Conservation (phyloP, 2,329 filamentous ascomycete species). For the Aspergillus ruber region DNA sequence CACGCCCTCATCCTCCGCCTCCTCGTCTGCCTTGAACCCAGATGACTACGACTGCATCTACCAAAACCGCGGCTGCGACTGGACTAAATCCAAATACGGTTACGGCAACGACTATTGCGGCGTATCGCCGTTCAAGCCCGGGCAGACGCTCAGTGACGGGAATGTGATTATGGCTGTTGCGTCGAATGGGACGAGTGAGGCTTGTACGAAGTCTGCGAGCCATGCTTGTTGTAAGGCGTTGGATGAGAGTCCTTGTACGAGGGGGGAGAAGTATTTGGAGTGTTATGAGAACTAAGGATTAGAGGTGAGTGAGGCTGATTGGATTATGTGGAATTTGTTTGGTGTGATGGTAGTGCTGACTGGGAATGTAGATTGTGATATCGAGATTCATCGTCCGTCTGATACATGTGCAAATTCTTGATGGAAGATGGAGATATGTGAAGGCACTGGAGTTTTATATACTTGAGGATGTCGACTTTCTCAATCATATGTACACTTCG, state of each 20-base stretch:
- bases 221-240: conserved; percentile 4
- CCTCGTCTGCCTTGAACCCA: not conserved
- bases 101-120: conserved; percentile 7
- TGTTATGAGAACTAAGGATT: conserved; percentile 1
- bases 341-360: too few relatives aligned
- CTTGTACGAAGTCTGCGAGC: conserved; percentile 4
- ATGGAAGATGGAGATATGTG: too few relatives aligned
- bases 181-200: conserved; percentile 2
- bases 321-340: too few relatives aligned
- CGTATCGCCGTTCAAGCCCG: conserved; percentile 2
- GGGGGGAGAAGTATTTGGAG: conserved; percentile 8
- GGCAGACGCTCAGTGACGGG: conserved; percentile 3
- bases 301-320: too few relatives aligned
- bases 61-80: conserved; percentile 4
- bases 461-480: too few relatives aligned
- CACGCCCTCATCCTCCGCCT: not conserved
- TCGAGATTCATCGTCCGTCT: too few relatives aligned
- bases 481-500: too few relatives aligned
- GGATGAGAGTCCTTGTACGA: conserved; percentile 3
- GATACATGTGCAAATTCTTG: too few relatives aligned
- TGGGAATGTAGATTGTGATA: too few relatives aligned
- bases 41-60: conserved; percentile 8
- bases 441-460: too few relatives aligned
- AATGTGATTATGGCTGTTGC: conserved; percentile 5
- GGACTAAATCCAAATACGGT: conserved; percentile 7